Evolutionary conservation across 768 basidiomycete species (phyloP).

Genomic region (Amanita inopinata): DNA sequence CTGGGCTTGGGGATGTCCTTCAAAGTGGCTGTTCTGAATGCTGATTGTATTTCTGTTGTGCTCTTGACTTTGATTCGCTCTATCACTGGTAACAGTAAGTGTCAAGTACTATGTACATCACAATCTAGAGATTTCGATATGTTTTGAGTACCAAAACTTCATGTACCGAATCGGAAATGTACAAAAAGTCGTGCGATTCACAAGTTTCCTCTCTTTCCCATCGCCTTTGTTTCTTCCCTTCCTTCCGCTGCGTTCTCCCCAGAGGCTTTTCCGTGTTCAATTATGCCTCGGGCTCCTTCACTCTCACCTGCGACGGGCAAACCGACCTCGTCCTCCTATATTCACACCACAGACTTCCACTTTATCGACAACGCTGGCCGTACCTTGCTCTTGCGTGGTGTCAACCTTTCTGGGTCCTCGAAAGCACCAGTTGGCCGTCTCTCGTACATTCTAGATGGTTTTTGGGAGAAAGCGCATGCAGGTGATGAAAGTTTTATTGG

Average conservation of each 20-base stretch:
- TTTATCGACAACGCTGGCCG: slow-evolving; percentile 73
- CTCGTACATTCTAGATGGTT: slow-evolving; percentile 57
- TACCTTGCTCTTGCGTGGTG: slow-evolving; percentile 80
- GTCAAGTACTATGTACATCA: too few species aligned
- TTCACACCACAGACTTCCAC: slow-evolving; percentile 57
- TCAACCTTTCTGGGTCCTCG: slow-evolving; percentile 84
- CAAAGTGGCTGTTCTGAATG: too few species aligned
- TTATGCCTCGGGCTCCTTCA: slow-evolving; percentile 6
- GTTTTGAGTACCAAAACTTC: too few species aligned
- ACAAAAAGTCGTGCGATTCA: slow-evolving; percentile 2
- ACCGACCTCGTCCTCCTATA: slow-evolving; percentile 36
- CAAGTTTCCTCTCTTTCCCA: neutral
- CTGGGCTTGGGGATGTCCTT: too few species aligned
- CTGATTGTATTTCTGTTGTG: too few species aligned
- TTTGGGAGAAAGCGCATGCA: slow-evolving; percentile 73
- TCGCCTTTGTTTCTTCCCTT: neutral
- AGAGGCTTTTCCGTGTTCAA: neutral
- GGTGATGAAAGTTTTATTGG: slow-evolving; percentile 67
- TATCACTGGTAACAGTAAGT: too few species aligned
- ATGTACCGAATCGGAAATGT: neutral
- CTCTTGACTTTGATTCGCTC: too few species aligned
- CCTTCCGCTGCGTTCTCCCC: neutral
- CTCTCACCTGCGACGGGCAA: slow-evolving; percentile 16
- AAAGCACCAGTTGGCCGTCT: slow-evolving; percentile 74
- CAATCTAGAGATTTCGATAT: too few species aligned